Conservation (phyloP, 352 stramenopile genomes). For the Phytophthora hybrid region DNA sequence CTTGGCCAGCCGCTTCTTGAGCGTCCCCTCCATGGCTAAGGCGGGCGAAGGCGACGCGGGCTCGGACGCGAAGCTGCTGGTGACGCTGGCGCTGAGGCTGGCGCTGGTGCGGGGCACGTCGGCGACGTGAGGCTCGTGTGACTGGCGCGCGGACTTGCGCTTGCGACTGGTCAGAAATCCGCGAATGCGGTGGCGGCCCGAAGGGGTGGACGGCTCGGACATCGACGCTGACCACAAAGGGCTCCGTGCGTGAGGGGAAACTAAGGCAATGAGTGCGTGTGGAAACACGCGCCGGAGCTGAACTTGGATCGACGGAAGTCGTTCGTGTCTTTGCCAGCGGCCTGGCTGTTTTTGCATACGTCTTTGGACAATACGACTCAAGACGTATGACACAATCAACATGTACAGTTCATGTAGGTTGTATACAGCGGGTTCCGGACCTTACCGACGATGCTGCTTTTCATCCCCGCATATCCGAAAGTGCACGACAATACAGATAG, state of each 20-base stretch:
- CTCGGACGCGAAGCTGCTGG: slow-evolving; percentile 28
- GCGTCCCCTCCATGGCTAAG: slow-evolving; percentile 62
- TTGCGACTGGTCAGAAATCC: slow-evolving; percentile 33
- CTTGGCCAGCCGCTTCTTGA: slow-evolving; percentile 78
- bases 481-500: too few relatives aligned
- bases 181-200: slow-evolving; percentile 25
- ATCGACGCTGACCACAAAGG: background rate
- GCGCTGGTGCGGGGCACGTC: slow-evolving; percentile 1
- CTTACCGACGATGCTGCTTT: too few relatives aligned
- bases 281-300: too few relatives aligned
- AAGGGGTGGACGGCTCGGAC: background rate
- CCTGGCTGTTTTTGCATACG: too few relatives aligned
- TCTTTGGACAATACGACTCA: background rate
- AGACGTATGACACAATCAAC: too few relatives aligned
- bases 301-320: background rate
- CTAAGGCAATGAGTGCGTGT: background rate
- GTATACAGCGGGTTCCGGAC: too few relatives aligned
- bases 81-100: slow-evolving; percentile 18
- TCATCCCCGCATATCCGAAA: too few relatives aligned
- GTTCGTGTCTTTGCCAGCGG: background rate
- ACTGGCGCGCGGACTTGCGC: too few relatives aligned
- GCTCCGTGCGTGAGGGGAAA: background rate
- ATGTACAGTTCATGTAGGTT: too few relatives aligned
- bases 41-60: background rate
- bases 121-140: too few relatives aligned